Base-by-base conservation (phyloP, 2,329 filamentous ascomycete species). In the Cladosporium sp. region DNA sequence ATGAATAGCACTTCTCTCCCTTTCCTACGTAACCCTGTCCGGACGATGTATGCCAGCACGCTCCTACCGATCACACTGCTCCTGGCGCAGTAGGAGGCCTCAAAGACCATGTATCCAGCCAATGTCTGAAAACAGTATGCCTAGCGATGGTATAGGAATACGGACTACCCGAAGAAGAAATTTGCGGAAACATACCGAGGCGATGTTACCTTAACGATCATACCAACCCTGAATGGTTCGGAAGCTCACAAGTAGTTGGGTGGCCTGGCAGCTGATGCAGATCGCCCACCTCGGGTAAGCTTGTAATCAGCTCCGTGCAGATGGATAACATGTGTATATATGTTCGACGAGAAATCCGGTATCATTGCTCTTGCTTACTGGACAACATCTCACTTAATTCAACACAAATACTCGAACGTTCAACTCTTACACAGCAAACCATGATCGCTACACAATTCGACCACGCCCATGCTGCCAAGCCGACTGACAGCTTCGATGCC, bases 401-500 rank as follows among this genome's bases (percentile, higher is more conserved):
- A 26, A 26, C 23, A 26, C 23, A 26, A 26, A 26, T 26, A 26
- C 5, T 33, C 50, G 12, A 57, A 23, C 11, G 37, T 18, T 14
- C 31, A n/a, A 35, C 18, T 6, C 8, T 29, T 8, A 29, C 29
- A 4, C 1, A 26, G 23, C 23, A 26, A 26, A 58, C 18, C 8
- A 64, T 59, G 53, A 31, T 40, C 10, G 23, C 62, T 31, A 35
- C 52, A 3, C n/a, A 57, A n/a, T 59, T 59, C n/a, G 26, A 35
- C 46, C 28, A 35, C 16, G 37, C 26, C n/a, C 26, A 68, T 28
- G 66, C 68, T 16, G 68, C 79, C 21, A 75, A 80, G 66, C 74
- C 77, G 62, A 76, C 75, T 0, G 62, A 74, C 3, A 68, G 70
- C 10, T 76, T 77, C 11, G 79, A 83, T 68, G 66, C 69, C n/a